A percentile compares a stretch with the other conserved stretches of the same genome.
phyloP scores from a whole-genome alignment of 495 filamentous ascomycete species.

The Xeromyces bisporus region DNA sequence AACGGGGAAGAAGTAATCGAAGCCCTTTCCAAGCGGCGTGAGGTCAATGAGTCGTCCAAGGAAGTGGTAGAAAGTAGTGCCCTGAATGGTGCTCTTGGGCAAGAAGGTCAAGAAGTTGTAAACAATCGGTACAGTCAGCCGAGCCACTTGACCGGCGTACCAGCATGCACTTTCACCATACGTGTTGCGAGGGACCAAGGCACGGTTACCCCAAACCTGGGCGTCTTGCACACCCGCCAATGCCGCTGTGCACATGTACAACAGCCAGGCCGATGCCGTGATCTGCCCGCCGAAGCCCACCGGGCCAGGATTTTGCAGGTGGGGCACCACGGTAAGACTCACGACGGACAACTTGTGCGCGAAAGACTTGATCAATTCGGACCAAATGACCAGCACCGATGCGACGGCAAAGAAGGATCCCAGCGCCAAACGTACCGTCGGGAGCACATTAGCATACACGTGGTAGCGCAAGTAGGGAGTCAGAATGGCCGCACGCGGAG shows the following conservation, averaged over 20 bases:
- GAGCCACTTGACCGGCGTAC: constrained; percentile 81
- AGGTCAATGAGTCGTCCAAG: constrained; percentile 71
- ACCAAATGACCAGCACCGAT: constrained; percentile 76
- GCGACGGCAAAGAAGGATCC: constrained; percentile 51
- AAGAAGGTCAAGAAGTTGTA: constrained; percentile 94
- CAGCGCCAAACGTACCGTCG: constrained; percentile 41
- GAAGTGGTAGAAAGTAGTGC: constrained; percentile 73
- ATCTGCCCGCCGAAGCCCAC: constrained; percentile 73
- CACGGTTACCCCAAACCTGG: constrained; percentile 88
- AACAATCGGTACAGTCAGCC: constrained; percentile 74
- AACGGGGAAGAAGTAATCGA: constrained; percentile 74
- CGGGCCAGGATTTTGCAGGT: constrained; percentile 46
- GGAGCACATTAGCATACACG: constrained; percentile 51
- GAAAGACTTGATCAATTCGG: constrained; percentile 66
- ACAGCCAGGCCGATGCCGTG: constrained; percentile 70
- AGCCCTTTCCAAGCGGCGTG: constrained; percentile 67
- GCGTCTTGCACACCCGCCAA: constrained; percentile 73
- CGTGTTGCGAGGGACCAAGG: constrained; percentile 76
- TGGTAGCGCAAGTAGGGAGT: constrained; percentile 77
- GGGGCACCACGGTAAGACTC: constrained; percentile 68
- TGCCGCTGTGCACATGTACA: constrained; percentile 82
- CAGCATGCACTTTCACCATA: constrained; percentile 85
- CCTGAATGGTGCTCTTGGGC: constrained; percentile 42
- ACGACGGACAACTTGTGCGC: constrained; percentile 66
- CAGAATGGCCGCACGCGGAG: constrained; percentile 39